These are phyloP conservation scores for Paramecium octaurelia DNA, from an alignment of 73 alveolate genomes.

Conservation along the genomic window DNA sequence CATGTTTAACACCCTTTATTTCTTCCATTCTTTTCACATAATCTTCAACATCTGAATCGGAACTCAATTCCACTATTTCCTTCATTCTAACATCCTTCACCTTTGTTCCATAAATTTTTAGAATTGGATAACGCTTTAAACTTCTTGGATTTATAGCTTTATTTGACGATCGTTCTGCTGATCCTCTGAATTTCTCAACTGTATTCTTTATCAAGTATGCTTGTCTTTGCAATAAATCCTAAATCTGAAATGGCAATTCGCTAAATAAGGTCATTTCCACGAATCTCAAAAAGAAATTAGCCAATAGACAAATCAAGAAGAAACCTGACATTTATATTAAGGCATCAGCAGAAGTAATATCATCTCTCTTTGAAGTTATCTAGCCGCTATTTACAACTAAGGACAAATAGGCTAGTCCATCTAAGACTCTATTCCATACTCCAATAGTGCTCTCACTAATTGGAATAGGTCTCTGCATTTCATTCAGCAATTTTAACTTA, in stretches of 20 bases:
- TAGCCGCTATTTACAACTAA: background rate
- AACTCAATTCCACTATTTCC: background rate
- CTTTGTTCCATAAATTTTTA: background rate
- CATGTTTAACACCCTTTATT: background rate
- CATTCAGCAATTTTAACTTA: background rate
- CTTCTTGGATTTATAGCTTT: background rate
- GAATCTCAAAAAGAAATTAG: background rate
- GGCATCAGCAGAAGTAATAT: background rate
- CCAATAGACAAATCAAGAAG: background rate
- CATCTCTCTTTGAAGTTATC: background rate
- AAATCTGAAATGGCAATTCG: background rate
- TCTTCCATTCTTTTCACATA: background rate
- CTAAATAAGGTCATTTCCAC: background rate
- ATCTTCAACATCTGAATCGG: constrained; percentile 4
- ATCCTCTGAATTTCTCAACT: background rate
- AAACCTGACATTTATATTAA: background rate
- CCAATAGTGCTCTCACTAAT: background rate
- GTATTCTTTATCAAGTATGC: background rate
- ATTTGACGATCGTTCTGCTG: background rate
- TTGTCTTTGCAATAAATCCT: background rate
- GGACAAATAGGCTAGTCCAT: background rate
- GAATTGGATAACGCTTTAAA: background rate
- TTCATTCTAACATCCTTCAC: background rate
- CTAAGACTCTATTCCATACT: background rate
- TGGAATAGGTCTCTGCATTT: background rate